A percentile compares a stretch with the other conserved stretches of the same genome.
phyloP scores from a whole-genome alignment of 2,329 filamentous ascomycete genomes.

The Pyricularia pennisetigena region DNA sequence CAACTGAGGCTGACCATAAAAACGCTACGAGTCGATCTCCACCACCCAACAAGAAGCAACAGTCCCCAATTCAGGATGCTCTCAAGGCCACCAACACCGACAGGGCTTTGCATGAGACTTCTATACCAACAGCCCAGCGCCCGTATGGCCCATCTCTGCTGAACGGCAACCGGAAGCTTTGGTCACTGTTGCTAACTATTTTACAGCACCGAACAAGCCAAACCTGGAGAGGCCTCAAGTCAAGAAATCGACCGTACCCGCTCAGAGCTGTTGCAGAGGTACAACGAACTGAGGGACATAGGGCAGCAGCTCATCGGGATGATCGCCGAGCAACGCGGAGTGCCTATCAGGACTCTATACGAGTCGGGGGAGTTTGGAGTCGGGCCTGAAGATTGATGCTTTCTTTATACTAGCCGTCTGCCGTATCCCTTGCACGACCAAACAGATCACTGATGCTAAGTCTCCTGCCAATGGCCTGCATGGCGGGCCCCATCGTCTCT shows the following conservation, averaged over 20 bases:
- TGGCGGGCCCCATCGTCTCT: slow-evolving; percentile 24
- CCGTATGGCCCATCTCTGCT: neutral
- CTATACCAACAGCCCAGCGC: neutral
- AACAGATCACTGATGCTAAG: slow-evolving; percentile 37
- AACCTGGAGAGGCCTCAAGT: neutral
- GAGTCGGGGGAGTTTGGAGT: slow-evolving; percentile 20
- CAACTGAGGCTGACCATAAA: neutral
- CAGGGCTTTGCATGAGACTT: neutral
- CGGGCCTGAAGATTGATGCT: slow-evolving; percentile 13
- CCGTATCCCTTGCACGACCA: slow-evolving; percentile 12
- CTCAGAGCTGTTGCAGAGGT: slow-evolving; percentile 17
- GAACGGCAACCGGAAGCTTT: neutral
- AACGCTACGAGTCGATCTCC: neutral
- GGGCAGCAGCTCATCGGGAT: slow-evolving; percentile 27
- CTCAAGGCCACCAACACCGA: neutral
- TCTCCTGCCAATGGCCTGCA: slow-evolving; percentile 32
- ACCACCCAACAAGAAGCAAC: neutral
- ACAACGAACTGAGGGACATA: slow-evolving; percentile 28
- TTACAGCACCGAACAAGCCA: slow-evolving; percentile 1
- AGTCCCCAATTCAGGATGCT: slow-evolving; percentile 2
- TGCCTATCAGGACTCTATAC: slow-evolving; percentile 21
- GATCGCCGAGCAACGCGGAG: slow-evolving; percentile 23
- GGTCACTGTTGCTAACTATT: slow-evolving; percentile 1
- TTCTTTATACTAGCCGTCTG: neutral
- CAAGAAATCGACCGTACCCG: neutral